Conservation (phyloP, 352 stramenopile genomes). For the Phytophthora macrochlamydospora region DNA sequence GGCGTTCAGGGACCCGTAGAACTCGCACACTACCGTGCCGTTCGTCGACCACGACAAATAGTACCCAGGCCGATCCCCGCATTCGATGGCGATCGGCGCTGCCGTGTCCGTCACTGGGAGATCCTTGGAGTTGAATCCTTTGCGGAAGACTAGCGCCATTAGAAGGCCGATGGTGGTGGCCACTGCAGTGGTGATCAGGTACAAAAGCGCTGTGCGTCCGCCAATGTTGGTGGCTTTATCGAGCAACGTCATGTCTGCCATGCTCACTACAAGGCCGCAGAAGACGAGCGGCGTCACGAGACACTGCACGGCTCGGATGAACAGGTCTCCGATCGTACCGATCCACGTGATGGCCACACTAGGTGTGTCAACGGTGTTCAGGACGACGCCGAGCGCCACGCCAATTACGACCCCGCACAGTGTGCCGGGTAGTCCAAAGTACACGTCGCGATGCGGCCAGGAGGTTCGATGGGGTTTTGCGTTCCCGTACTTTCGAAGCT, state of each 20-base stretch:
- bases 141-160: slow-evolving; percentile 28
- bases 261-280: slow-evolving; percentile 33
- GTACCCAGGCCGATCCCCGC: slow-evolving; percentile 11
- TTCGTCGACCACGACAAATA: slow-evolving; percentile 9
- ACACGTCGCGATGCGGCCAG: not conserved
- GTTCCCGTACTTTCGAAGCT: not conserved
- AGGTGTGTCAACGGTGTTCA: slow-evolving; percentile 10
- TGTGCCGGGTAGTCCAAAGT: slow-evolving; percentile 19
- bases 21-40: slow-evolving; percentile 10
- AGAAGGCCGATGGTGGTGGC: slow-evolving; percentile 21
- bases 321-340: slow-evolving; percentile 29
- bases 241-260: slow-evolving; percentile 32
- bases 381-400: slow-evolving; percentile 15
- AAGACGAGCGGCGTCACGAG: slow-evolving; percentile 42
- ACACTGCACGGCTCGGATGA: slow-evolving; percentile 42
- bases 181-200: slow-evolving; percentile 22
- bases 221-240: slow-evolving; percentile 28
- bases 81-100: not conserved
- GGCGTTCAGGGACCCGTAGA: slow-evolving; percentile 2
- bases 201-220: slow-evolving; percentile 19
- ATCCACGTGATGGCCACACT: slow-evolving; percentile 30
- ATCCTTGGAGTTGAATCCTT: slow-evolving; percentile 11
- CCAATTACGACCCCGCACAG: slow-evolving; percentile 4
- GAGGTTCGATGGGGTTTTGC: not conserved
- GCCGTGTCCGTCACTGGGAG: not conserved